Percentiles rank a stretch among this genome's conserved stretches.
phyloP scores from a whole-genome alignment of 345 rosid species.

The Sonneratia caseolaris region DNA sequence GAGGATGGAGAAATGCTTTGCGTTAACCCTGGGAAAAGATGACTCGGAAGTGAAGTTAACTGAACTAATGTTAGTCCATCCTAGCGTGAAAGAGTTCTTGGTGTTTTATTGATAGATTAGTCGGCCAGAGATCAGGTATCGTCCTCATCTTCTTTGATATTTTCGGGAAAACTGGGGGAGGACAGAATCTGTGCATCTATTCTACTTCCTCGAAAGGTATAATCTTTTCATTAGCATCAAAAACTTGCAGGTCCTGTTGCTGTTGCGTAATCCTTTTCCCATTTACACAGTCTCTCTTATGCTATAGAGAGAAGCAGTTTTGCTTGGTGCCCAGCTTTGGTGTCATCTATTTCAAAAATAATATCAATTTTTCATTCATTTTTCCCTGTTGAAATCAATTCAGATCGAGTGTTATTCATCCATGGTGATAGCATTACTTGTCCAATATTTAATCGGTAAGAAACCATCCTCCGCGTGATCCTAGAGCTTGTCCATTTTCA shows the following conservation, averaged over 20 bases:
- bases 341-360: conserved; percentile 2
- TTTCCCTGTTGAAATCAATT: neutral
- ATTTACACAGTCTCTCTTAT: conserved; percentile 13
- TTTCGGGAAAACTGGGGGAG: conserved; percentile 5
- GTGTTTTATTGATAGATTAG: neutral
- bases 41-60: neutral
- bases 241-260: conserved; percentile 33
- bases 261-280: conserved; percentile 30
- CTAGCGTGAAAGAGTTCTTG: neutral
- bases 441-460: too few species aligned
- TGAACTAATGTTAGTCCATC: neutral
- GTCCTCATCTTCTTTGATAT: neutral
- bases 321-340: conserved; percentile 32
- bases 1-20: neutral
- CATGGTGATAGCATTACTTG: conserved; percentile 20
- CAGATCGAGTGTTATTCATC: neutral
- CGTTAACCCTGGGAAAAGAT: neutral
- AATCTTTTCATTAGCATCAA: conserved; percentile 29
- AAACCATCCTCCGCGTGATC: conserved; percentile 23
- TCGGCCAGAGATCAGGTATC: conserved; percentile 2
- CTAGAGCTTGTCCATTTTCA: conserved; percentile 29
- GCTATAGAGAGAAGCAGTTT: conserved; percentile 20
- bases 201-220: conserved; percentile 32
- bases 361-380: neutral
- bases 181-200: conserved; percentile 38